Conservation (phyloP, 2,329 filamentous ascomycete genomes). For the Sodiomyces alkalinus region DNA sequence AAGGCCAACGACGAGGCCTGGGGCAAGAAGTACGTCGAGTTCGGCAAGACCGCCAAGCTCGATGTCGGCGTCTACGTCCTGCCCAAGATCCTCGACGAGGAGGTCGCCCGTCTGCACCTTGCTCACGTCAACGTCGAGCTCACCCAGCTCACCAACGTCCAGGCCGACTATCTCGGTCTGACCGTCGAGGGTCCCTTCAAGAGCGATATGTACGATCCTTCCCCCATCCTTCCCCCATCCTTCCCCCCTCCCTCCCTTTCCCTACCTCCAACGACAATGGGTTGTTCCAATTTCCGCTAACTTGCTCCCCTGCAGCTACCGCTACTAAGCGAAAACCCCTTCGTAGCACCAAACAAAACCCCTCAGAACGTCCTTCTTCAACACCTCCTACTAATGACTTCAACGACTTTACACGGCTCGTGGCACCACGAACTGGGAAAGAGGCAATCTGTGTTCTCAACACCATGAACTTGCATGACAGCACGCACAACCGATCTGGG, state of each 20-base stretch:
- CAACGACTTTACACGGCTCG: conserved; percentile 8
- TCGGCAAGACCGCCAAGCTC: conserved; percentile 83
- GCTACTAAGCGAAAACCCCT: conserved; percentile 30
- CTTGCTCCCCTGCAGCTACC: conserved; percentile 21
- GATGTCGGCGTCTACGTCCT: conserved; percentile 87
- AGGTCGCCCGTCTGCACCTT: conserved; percentile 89
- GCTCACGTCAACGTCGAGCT: conserved; percentile 91
- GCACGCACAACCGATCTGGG: conserved; percentile 11
- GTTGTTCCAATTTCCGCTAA: conserved; percentile 9
- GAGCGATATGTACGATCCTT: conserved; percentile 61
- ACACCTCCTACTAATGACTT: conserved; percentile 9
- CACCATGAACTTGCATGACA: conserved; percentile 27
- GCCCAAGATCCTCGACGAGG: conserved; percentile 98
- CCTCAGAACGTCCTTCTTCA: conserved; percentile 9
- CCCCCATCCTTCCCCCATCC: neutral
- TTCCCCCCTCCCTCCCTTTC: neutral
- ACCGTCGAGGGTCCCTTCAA: conserved; percentile 85
- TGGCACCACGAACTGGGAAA: neutral
- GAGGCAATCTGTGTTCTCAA: conserved; percentile 23
- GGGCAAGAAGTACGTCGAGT: conserved; percentile 89
- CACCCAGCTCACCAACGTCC: conserved; percentile 65
- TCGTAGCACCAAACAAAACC: conserved; percentile 19
- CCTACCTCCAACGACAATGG: no score
- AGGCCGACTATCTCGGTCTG: conserved; percentile 91
- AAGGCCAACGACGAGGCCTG: conserved; percentile 82